Evolutionary conservation across 192 early-diverging fungal species (phyloP), one percentile per base, ranked within the genome.

Genomic region (Coemansia umbellata): DNA sequence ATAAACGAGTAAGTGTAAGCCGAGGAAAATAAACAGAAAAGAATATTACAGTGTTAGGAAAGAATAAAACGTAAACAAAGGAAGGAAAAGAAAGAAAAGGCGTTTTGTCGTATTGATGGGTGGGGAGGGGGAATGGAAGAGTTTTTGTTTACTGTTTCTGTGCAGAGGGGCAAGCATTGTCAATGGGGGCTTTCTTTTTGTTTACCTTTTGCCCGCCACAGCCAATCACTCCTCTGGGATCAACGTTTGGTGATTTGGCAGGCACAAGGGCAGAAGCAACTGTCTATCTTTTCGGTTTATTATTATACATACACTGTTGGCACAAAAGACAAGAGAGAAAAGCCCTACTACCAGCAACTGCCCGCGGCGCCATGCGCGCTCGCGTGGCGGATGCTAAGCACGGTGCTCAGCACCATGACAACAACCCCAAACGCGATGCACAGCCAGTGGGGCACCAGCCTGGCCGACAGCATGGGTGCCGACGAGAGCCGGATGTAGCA

Each of bases 401-500:
- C 69, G 0, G 69, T 73, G 49, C 58, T 66, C 5, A 73, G 47
- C 1, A 66, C 19, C 57, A 65, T 73, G 10, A 66, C 69, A 2
- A 55, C 15, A 17, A 44, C 5, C 10, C 93, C 93, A 76, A 95
- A 93, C 2, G 45, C 63, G 24, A 95, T 60, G 55, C 90, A 89
- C 10, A 79, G n/a, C 75, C 88, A 59, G 31, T 84, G 83, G 4
- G 81, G 80, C 24, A 86, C 27, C 55, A 87, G 90, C 15, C 84
- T 85, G 18, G 50, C 33, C 8, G 79, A 73, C 54, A 72, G 73
- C 8, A 77, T 33, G 0, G 82, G 60, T 0, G 86, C 89, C 11
- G 82, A 80, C 0, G 85, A 65, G 47, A 95, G 58, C 45, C 84
- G 83, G 27, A 93, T 67, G 60, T 86, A 93, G 47, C 91, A 93